Conservation (phyloP, 1,284 basidiomycete genomes). For the Ceratobasidium sp. region DNA sequence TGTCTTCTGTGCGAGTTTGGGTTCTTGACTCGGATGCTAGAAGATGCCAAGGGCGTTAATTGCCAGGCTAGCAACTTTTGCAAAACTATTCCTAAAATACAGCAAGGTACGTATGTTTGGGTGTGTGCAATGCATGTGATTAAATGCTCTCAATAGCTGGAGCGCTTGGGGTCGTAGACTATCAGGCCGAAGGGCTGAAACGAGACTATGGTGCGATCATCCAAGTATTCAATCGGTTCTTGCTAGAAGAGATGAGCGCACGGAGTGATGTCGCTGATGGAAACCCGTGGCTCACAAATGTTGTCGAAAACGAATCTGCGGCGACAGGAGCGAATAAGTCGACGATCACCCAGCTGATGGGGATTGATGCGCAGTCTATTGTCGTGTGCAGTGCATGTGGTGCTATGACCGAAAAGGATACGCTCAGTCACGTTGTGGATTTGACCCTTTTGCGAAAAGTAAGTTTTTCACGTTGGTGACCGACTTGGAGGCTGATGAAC, state of each 20-base stretch:
- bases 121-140: background rate
- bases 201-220: conserved; percentile 87
- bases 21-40: conserved; percentile 93
- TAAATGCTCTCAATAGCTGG: conserved; percentile 66
- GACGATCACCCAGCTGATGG: conserved; percentile 80
- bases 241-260: conserved; percentile 77
- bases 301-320: conserved; percentile 50
- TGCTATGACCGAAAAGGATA: conserved; percentile 70
- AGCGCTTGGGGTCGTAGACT: conserved; percentile 88
- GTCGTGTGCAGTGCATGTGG: conserved; percentile 80
- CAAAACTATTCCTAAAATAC: conserved; percentile 79
- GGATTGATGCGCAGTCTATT: conserved; percentile 74
- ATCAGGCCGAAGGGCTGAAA: conserved; percentile 72
- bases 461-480: conserved; percentile 41
- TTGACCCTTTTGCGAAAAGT: conserved; percentile 86
- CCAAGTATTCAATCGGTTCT: conserved; percentile 92
- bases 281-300: conserved; percentile 44
- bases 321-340: conserved; percentile 50
- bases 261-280: conserved; percentile 65
- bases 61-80: conserved; percentile 98
- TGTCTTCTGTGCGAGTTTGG: conserved; percentile 96
- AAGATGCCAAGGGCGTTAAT: conserved; percentile 91
- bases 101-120: conserved; percentile 63
- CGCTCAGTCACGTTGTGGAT: conserved; percentile 82
- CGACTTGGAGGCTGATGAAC: background rate